Evolutionary conservation across 2,329 filamentous ascomycete genomes (phyloP).

Genomic region (Colletotrichum lupini): DNA sequence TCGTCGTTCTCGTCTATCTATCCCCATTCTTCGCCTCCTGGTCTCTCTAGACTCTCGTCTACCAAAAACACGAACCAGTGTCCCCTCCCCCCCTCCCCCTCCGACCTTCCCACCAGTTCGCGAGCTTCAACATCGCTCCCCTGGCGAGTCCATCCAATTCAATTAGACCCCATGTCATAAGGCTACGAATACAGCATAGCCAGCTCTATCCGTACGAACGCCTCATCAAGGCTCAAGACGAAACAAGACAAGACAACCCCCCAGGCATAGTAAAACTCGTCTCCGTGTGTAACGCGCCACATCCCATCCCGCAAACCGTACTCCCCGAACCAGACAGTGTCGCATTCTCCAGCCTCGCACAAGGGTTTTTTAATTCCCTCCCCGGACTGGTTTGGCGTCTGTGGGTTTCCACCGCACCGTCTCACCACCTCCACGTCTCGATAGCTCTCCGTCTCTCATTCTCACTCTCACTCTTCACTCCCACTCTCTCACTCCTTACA

Average conservation of each 20-base stretch:
- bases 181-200: not conserved
- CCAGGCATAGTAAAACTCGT: not conserved
- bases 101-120: conserved; percentile 6
- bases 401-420: conserved; percentile 9
- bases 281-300: not conserved
- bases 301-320: not conserved
- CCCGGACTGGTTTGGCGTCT: not conserved
- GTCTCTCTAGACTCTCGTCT: not conserved
- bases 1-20: not conserved
- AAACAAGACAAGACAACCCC: not conserved
- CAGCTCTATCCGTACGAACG: not conserved
- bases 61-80: not conserved
- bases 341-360: conserved; percentile 20
- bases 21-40: not conserved
- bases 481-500: not conserved
- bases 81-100: not conserved
- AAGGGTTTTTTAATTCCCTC: conserved; percentile 6
- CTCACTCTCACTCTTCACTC: not conserved
- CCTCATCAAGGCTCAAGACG: not conserved
- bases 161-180: conserved; percentile 8
- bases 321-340: not conserved
- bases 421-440: not conserved
- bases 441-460: not conserved
- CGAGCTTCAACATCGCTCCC: not conserved
- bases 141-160: not conserved